Base-by-base conservation (phyloP, 2,329 filamentous ascomycete species). In the Ascochyta koolunga region DNA sequence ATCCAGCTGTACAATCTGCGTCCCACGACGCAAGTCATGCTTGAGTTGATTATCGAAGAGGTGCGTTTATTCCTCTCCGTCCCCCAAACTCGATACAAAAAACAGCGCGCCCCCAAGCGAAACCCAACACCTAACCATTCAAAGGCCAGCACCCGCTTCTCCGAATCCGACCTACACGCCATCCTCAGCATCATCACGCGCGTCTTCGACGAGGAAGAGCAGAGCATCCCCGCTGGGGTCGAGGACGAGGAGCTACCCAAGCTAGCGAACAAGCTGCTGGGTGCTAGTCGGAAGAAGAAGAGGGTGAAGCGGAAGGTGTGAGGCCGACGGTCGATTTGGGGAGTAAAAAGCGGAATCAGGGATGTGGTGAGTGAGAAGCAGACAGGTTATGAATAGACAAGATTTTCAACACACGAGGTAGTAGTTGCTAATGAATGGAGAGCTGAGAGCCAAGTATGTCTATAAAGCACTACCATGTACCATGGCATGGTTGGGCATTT, bases 1-100 rank as follows among this genome's bases (percentile, higher is more conserved):
- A 56, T 76, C n/a, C 71, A 74, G 56, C 58, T 76, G 8, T 71
- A 73, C 46, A 75, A 76, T 42, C 39, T 75, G 49, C 56, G 69
- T 1, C 72, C 73, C 0, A 62, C 46, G 5, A 69, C 64, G 6
- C 59, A 67, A 27, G 64, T 72, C 16, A 68, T 67, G 62, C 52
- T 76, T 1, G 69, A 74, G 21, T 25, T 73, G 19, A 61, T 76
- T 8, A 62, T 75, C 25, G 72, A 76, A 44, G 73, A 76, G 59
- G 70, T 72, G 58, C 5, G 63, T 56, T 37, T 10, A 7, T 10
- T n/a, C 29, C 15, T 5, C 7, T n/a, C 11, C 29, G 3, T 5
- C 29, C 29, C 7, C 4, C 29, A n/a, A n/a, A n/a, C n/a, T n/a
- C n/a, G n/a, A n/a, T n/a, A n/a, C n/a, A n/a, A n/a, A n/a, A n/a